Base-by-base conservation (phyloP, 1,284 basidiomycete species). In the Anthracocystis walkeri region DNA sequence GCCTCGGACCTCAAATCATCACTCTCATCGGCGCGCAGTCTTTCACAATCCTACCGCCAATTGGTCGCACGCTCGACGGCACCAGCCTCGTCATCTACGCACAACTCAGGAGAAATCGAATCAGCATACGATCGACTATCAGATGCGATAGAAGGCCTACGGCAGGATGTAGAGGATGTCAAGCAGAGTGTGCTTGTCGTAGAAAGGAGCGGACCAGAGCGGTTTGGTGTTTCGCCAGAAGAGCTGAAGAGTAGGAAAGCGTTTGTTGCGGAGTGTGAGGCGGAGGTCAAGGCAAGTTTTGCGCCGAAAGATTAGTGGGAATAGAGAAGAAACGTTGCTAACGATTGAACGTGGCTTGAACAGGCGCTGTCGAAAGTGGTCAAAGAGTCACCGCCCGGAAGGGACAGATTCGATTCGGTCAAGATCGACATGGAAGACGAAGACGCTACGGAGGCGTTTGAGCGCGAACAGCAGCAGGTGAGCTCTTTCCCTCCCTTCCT, bases 391-490 rank as follows among this genome's bases (percentile, higher is more conserved):
- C 54, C 68, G 35, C 58, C 66, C 18, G 59, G 66, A 44, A 51
- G 62, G 27, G 35, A 58, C 18, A 50, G 67, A 27, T 56, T 66
- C 52, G 49, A 65, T 10, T 62, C 78, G 12, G 51, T 75, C 44
- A 72, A 69, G 21, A 74, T 81, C 44, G 48, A 65, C 31, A 4
- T 71, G 14, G 75, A 72, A n/a, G 67, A 79, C 38, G 66, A 80
- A 45, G 77, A 79, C 64, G 57, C 70, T 12, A 77, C 67, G 2
- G 75, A 75, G 38, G 79, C 78, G 4, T 79, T 84, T 21, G 83
- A 83, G 48, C 70, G 80, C 54, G 82, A 84, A 45, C 78, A 83
- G 41, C 82, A 84, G 56, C 82, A 83, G 75, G 79, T 80, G 50
- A 52, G 79, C 21, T 23, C 12, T 16, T 38, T 38, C 14, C 14